Conservation (phyloP, 805 yeast genomes). For the Barnettozyma vustinii region DNA sequence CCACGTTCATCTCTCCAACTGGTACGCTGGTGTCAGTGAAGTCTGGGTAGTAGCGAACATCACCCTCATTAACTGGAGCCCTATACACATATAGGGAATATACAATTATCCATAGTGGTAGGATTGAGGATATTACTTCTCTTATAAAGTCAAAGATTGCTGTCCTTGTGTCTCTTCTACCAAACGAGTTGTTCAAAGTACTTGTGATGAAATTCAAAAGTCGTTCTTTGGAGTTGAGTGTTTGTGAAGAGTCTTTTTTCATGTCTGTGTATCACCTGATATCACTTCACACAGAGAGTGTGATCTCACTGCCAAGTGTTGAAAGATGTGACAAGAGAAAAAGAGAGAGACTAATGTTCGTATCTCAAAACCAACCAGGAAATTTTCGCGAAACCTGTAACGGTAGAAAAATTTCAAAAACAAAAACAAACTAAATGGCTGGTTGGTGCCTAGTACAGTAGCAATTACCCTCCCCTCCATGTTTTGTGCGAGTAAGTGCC, state of each 20-base stretch:
- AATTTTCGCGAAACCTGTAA: conserved; percentile 1
- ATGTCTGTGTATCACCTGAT: too few relatives aligned
- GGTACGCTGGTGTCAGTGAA: conserved; percentile 27
- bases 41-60: conserved; percentile 28
- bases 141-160: too few relatives aligned
- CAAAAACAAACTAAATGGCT: not conserved
- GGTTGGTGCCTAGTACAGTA: not conserved
- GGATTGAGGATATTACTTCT: not conserved
- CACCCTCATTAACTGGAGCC: not conserved
- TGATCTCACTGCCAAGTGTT: not conserved
- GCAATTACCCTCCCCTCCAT: not conserved
- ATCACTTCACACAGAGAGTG: too few relatives aligned
- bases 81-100: not conserved
- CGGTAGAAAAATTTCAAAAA: not conserved
- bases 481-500: conserved; percentile 12
- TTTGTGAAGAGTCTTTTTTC: not conserved
- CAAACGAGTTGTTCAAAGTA: not conserved
- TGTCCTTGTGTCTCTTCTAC: not conserved
- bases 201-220: not conserved
- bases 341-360: too few relatives aligned
- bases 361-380: not conserved
- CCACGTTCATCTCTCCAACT: conserved; percentile 38
- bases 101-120: conserved; percentile 1
- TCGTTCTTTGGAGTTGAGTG: not conserved
- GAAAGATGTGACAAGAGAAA: not conserved